These are phyloP conservation scores for Triticum dicoccoides DNA, from an alignment of 176 grass and related monocot genomes.

Conservation along the genomic window DNA sequence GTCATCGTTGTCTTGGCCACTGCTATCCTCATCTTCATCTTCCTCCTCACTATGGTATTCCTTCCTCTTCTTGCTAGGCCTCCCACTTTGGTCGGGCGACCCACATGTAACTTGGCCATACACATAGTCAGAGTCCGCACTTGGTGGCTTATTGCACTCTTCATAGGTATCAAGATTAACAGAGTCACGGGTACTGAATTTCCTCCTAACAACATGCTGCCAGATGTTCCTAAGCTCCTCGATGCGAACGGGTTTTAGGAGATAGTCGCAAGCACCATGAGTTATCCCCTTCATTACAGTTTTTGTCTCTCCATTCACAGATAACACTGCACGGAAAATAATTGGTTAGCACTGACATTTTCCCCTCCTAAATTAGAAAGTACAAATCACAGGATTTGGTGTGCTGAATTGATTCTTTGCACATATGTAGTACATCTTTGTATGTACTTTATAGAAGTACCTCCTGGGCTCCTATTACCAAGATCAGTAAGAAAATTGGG, in stretches of 20 bases:
- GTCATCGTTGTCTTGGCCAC: slow-evolving; percentile 69
- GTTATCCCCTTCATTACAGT: slow-evolving; percentile 99
- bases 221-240: slow-evolving; percentile 96
- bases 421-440: no score
- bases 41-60: slow-evolving; percentile 73
- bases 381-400: background rate
- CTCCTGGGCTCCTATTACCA: background rate
- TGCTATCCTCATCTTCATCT: slow-evolving; percentile 61
- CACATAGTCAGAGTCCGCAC: slow-evolving; percentile 26
- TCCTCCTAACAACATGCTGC: slow-evolving; percentile 95
- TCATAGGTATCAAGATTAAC: slow-evolving; percentile 42
- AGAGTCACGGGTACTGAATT: slow-evolving; percentile 49
- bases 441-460: no score
- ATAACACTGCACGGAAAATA: slow-evolving; percentile 71
- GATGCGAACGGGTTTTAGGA: slow-evolving; percentile 87
- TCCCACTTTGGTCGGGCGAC: slow-evolving; percentile 52
- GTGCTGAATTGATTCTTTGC: background rate
- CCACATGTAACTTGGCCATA: slow-evolving; percentile 43
- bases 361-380: background rate
- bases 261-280: slow-evolving; percentile 95
- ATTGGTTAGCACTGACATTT: slow-evolving; percentile 15
- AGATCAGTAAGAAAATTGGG: background rate
- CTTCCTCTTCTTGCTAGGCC: slow-evolving; percentile 81
- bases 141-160: slow-evolving; percentile 50
- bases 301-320: slow-evolving; percentile 89